These are phyloP conservation scores for Protostelium mycophagum DNA, from an alignment of 78 protist species.

Conservation along the genomic window DNA sequence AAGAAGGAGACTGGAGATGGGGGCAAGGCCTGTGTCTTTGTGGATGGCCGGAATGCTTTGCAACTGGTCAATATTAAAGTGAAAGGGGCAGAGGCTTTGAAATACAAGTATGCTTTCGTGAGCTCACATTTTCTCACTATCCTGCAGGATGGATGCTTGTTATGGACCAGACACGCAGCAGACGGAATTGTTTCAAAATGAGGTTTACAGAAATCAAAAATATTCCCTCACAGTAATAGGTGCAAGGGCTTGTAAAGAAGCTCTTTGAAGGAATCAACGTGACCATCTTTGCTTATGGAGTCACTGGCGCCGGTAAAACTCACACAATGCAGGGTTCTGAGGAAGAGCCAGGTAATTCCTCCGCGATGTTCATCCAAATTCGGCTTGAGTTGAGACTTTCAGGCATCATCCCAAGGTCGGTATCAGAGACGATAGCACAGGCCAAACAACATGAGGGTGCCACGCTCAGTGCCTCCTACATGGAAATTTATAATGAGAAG, in stretches of 20 bases:
- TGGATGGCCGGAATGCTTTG: background rate
- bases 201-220: background rate
- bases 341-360: background rate
- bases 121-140: background rate
- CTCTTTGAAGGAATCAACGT: conserved; percentile 10
- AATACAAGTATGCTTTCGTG: background rate
- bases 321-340: conserved; percentile 33
- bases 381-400: background rate
- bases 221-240: background rate
- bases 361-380: background rate
- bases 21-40: background rate
- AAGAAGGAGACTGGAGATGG: background rate
- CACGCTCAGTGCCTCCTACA: background rate
- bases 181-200: background rate
- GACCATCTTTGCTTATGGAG: conserved; percentile 33
- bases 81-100: background rate
- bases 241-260: background rate
- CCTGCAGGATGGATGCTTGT: background rate
- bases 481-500: conserved; percentile 42
- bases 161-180: background rate
- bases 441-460: background rate
- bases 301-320: conserved; percentile 37
- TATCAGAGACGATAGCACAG: background rate
- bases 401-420: conserved; percentile 22
- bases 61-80: background rate